Base-by-base conservation (phyloP, 768 basidiomycete species). In the Mycena galericulata region DNA sequence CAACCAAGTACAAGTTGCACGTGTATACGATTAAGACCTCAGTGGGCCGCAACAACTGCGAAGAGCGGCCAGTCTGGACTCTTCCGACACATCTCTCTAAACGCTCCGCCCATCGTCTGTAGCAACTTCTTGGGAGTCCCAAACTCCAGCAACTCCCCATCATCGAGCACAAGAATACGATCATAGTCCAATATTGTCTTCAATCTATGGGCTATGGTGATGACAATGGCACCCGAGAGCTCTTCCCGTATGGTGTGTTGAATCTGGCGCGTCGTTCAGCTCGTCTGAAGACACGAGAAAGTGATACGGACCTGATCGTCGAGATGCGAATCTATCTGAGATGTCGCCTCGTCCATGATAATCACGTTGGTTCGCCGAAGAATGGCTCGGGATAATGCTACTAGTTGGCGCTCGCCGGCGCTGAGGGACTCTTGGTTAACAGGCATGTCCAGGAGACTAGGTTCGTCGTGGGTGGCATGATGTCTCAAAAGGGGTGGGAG, bases 131-230 rank as follows among this genome's bases (percentile, higher is more conserved):
- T 78, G 0, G 95, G 94, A 11, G 87, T 82, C 62, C 91, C 95
- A 76, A 89, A 95, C 74, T 96, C 94, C n/a, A 89, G 77, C 47
- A 96, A 84, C 62, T 86, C 83, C 2, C 94, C 94, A 20, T 86
- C 83, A 59, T 89, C 90, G 24, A 94, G 79, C n/a, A 95, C 91
- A 72, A 94, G 79, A 72, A 96, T 82, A 17, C 90, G 83, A 79
- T 90, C 88, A 77, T 93, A 89, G 77, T 94, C 90, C 68, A 94
- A 88, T 62, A 94, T 88, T 0, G 92, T 94, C 75, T 89, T 89
- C 24, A 94, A 81, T 17, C 92, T 83, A 80, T 95, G 94, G 4
- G 95, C 95, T 63, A 96, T 95, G 11, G 93, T 94, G 40, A 96
- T 87, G 22, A 96, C 90, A 22, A 94, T 90, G 0, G 91, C 87